Evolutionary conservation across 768 basidiomycete species (phyloP).

Genomic region (Sarcodon sp.): DNA sequence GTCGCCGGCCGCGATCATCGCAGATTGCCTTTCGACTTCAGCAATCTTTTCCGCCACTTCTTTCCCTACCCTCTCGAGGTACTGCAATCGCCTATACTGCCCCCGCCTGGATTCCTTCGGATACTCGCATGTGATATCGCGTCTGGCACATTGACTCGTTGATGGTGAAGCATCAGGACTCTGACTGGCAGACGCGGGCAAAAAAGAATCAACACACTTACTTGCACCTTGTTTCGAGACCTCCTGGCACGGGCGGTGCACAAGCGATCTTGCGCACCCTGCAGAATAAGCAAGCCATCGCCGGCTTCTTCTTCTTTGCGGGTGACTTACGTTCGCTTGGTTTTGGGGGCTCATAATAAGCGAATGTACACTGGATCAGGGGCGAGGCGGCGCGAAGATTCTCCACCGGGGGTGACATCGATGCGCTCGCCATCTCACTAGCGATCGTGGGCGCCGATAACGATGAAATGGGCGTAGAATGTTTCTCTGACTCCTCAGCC

Average conservation of each 20-base stretch:
- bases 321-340: background rate
- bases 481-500: too few relatives aligned
- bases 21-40: background rate
- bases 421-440: background rate
- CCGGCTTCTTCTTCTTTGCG: slow-evolving; percentile 27
- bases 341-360: background rate
- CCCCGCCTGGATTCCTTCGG: slow-evolving; percentile 37
- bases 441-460: too few relatives aligned
- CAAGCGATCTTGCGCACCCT: slow-evolving; percentile 38
- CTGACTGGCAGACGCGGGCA: background rate
- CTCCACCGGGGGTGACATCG: background rate
- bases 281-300: slow-evolving; percentile 34
- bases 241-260: slow-evolving; percentile 26
- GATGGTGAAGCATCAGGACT: background rate
- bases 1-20: background rate
- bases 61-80: slow-evolving; percentile 8
- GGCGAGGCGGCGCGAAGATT: background rate
- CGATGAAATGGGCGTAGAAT: too few relatives aligned
- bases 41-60: background rate
- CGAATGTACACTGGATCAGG: background rate
- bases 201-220: slow-evolving; percentile 13
- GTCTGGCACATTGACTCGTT: slow-evolving; percentile 31
- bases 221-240: slow-evolving; percentile 31
- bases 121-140: slow-evolving; percentile 31
- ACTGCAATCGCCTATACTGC: slow-evolving; percentile 23